Base-by-base conservation (phyloP, 2,329 filamentous ascomycete genomes). In the Clonostachys chloroleuca region DNA sequence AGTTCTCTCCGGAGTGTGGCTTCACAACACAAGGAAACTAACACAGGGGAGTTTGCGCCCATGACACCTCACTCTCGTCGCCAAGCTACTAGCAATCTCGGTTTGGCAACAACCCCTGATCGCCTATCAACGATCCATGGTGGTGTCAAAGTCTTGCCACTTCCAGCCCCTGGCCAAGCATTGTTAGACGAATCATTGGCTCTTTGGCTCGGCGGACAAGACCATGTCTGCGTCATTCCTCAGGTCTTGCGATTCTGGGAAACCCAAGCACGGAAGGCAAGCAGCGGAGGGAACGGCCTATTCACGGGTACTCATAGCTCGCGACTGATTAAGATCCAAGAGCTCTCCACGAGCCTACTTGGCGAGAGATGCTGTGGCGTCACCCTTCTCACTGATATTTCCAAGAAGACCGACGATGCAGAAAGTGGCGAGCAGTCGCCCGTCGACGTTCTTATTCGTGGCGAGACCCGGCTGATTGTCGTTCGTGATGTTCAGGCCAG, bases 31-130 rank as follows among this genome's bases (percentile, higher is more conserved):
- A 69, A 66, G 48, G 64, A 67, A 45, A 56, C 59, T 41, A 68
- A 69, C 9, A 62, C 57, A 1, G 68, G 70, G 14, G 80, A 80
- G 35, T 83, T 84, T 52, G 78, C 78, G 10, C 81, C 81, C 10
- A 81, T 84, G 80, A 84, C 81, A 2, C 81, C 81, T 1, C 79
- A 82, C 51, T 80, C 78, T 10, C 70, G 81, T 37, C 74, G 74
- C 37, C 77, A 80, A 49, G 77, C 73, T 5, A 66, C 77, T 5
- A 66, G 69, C 12, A 69, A 70, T 2, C 60, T 73, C 39, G 66
- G 69, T 33, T 63, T 72, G 14, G 63, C 62, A 0, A 60, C 67
- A 7, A 72, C 73, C 0, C 66, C 73, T 6, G 78, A 81, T 51
- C 74, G 75, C 5, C 66, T 83, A 3, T 69, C 74, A 5, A 62